Evolutionary conservation across 371 early-diverging fungal genomes (phyloP).

Genomic region (Rhizoclosmatium hyalinum): DNA sequence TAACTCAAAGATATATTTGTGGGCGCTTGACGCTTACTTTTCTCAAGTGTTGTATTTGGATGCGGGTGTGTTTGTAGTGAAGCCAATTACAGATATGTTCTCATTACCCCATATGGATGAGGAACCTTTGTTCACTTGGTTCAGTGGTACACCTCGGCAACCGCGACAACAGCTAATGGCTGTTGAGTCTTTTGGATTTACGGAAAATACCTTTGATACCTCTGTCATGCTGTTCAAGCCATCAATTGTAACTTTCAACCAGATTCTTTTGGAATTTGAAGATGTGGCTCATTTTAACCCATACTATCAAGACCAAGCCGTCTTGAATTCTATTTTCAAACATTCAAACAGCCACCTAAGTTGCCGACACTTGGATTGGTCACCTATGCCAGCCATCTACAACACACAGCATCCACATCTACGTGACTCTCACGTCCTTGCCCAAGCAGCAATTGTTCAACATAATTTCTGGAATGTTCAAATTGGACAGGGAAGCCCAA

Average conservation of each 20-base stretch:
- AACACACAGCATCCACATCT: constrained; percentile 18
- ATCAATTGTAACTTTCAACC: background rate
- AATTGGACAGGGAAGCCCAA: no score
- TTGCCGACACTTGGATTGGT: background rate
- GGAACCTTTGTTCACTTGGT: background rate
- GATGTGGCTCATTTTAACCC: background rate
- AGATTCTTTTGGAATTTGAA: background rate
- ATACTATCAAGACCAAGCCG: constrained; percentile 3
- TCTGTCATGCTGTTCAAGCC: constrained; percentile 11
- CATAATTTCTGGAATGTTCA: background rate
- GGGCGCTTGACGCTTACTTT: no score
- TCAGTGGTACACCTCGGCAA: background rate
- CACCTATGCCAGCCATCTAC: background rate
- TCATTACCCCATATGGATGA: background rate
- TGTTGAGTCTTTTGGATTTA: background rate
- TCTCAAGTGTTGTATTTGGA: no score
- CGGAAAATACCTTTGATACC: background rate
- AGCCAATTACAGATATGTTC: background rate
- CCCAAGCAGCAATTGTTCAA: background rate
- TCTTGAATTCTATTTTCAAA: background rate
- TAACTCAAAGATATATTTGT: no score
- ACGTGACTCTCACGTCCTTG: background rate
- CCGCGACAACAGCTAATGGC: no score
- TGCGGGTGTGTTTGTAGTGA: background rate
- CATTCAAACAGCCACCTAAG: background rate